These are phyloP conservation scores for Microcos paniculata DNA, from an alignment of 345 rosid genomes.

Conservation along the genomic window DNA sequence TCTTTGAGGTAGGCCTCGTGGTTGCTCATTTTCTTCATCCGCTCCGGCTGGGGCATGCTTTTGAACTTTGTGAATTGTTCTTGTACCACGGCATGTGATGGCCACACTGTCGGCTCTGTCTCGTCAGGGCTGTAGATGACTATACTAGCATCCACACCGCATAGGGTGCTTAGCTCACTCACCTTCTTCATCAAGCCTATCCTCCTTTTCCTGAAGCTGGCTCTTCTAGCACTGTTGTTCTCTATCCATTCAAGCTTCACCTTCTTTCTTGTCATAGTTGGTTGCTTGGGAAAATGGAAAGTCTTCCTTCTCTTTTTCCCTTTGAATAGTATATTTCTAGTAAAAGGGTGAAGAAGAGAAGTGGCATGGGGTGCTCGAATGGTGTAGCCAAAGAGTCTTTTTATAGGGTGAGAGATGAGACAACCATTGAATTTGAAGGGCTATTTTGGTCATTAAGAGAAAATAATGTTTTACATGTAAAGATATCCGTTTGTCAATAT, in stretches of 20 bases:
- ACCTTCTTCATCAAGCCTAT: conserved; percentile 47
- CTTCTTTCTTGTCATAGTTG: conserved; percentile 51
- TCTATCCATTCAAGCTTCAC: conserved; percentile 41
- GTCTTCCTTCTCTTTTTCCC: background rate
- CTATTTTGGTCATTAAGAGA: background rate
- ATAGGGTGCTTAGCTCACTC: conserved; percentile 39
- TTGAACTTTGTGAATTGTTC: conserved; percentile 20
- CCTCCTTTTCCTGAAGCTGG: conserved; percentile 47
- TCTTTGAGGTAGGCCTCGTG: conserved; percentile 33
- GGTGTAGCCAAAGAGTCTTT: too few relatives aligned
- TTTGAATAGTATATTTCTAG: too few relatives aligned
- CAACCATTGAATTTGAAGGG: too few relatives aligned
- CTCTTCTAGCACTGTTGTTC: conserved; percentile 38
- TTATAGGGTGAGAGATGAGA: too few relatives aligned
- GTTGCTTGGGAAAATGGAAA: background rate
- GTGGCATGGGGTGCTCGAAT: too few relatives aligned
- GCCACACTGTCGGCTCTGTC: conserved; percentile 38
- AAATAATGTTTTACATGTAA: background rate
- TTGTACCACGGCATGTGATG: conserved; percentile 20
- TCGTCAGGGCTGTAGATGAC: conserved; percentile 42
- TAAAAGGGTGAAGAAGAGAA: too few relatives aligned
- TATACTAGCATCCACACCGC: conserved; percentile 34
- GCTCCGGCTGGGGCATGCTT: conserved; percentile 27
- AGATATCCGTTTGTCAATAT: conserved; percentile 17
- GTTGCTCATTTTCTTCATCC: conserved; percentile 30